Percentiles rank a stretch among this genome's conserved stretches.
Evolutionary conservation across 2,329 filamentous ascomycete genomes (phyloP).

Genomic region (Alternaria longipes): DNA sequence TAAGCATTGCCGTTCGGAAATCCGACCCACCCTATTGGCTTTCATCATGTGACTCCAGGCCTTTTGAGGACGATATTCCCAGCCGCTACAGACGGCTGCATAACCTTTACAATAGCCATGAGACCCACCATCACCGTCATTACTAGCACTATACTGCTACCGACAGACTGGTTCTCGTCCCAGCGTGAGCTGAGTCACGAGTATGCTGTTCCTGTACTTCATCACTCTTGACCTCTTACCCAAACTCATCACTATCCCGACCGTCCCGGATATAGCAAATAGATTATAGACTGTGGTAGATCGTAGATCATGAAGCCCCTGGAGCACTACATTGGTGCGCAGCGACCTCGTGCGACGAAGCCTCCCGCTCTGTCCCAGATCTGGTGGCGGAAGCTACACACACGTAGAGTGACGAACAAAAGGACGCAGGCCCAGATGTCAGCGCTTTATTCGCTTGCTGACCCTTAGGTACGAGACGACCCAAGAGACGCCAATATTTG

Average conservation of each 20-base stretch:
- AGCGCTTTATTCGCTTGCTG: conserved; percentile 8
- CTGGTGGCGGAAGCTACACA: conserved; percentile 20
- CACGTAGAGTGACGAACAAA: conserved; percentile 8
- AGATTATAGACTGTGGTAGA: not conserved
- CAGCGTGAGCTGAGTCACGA: not conserved
- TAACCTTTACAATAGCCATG: not conserved
- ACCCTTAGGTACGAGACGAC: conserved; percentile 11
- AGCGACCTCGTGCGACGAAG: conserved; percentile 17
- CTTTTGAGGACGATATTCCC: conserved; percentile 4
- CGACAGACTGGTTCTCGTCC: not conserved
- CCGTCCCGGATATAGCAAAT: not conserved
- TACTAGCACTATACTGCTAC: not conserved
- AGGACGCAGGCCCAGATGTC: not conserved
- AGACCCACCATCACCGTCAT: not conserved
- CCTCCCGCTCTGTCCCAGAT: conserved; percentile 29
- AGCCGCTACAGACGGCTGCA: conserved; percentile 8
- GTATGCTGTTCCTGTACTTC: not conserved
- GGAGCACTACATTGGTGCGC: conserved; percentile 5
- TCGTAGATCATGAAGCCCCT: conserved; percentile 1
- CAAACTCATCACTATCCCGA: not conserved
- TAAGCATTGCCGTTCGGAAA: conserved; percentile 11
- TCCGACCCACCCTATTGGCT: conserved; percentile 15
- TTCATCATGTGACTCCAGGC: conserved; percentile 32
- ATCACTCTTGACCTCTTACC: not conserved
- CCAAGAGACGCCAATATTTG: conserved; percentile 6